phyloP scores from a whole-genome alignment of 306 rosid species.

The Erythrophleum fordii region DNA sequence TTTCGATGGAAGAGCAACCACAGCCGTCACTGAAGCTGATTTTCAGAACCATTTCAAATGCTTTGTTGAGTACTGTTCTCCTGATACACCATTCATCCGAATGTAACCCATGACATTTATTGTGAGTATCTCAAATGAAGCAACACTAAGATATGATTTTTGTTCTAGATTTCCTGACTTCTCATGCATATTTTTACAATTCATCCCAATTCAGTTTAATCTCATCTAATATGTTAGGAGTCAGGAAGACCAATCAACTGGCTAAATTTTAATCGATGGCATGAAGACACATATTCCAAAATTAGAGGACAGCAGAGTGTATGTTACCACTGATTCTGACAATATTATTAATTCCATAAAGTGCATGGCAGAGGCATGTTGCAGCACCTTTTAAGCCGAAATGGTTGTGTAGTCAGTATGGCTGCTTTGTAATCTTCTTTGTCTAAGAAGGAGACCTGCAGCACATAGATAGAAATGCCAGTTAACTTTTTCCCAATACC shows the following conservation, averaged over 20 bases:
- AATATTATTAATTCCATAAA: background rate
- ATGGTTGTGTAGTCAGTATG: conserved; percentile 52
- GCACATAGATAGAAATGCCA: conserved; percentile 20
- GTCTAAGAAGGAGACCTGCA: conserved; percentile 60
- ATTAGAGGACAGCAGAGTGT: background rate
- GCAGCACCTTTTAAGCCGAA: conserved; percentile 57
- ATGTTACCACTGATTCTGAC: background rate
- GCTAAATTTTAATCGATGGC: background rate
- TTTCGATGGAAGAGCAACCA: conserved; percentile 69
- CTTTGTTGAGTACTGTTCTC: conserved; percentile 70
- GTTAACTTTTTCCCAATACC: conserved; percentile 20
- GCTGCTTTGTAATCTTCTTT: conserved; percentile 57
- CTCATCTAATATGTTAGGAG: background rate
- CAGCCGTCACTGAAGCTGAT: conserved; percentile 91
- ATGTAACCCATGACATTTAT: conserved; percentile 35
- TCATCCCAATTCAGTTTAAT: conserved; percentile 17
- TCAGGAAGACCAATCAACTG: conserved; percentile 15
- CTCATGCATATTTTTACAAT: conserved; percentile 4
- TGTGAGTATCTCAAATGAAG: background rate
- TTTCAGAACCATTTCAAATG: conserved; percentile 85
- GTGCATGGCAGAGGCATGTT: background rate
- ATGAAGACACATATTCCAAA: background rate
- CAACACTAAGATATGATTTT: conserved; percentile 12
- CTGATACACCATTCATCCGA: conserved; percentile 54
- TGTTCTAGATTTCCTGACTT: conserved; percentile 10